phyloP scores from a whole-genome alignment of 2,329 filamentous ascomycete genomes.

The Aspergillus neoniger region DNA sequence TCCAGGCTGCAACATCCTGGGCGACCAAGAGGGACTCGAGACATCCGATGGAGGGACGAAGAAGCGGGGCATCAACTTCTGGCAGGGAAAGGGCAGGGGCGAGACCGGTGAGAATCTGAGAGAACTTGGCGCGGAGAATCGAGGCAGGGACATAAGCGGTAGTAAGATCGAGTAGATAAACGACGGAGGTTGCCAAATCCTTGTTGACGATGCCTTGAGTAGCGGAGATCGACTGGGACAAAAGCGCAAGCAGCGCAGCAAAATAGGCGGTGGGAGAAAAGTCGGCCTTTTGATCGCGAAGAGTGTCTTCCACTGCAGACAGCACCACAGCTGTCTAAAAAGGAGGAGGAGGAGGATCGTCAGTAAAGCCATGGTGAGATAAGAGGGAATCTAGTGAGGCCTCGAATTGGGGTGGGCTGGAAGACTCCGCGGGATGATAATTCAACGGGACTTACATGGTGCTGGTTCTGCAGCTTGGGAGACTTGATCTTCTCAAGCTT shows the following conservation, averaged over 20 bases:
- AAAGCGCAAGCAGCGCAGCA: constrained; percentile 85
- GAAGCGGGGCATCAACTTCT: constrained; percentile 82
- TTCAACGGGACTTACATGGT: constrained; percentile 65
- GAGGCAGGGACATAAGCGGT: constrained; percentile 81
- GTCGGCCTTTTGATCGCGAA: constrained; percentile 82
- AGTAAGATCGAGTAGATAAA: constrained; percentile 93
- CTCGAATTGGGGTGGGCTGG: constrained; percentile 10
- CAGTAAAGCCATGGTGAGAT: not conserved
- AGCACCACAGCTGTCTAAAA: constrained; percentile 68
- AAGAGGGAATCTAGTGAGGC: no score
- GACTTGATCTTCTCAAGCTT: constrained; percentile 97
- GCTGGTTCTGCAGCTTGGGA: constrained; percentile 92
- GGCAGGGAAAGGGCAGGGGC: constrained; percentile 78
- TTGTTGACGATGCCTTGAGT: constrained; percentile 70
- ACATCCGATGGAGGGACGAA: constrained; percentile 87
- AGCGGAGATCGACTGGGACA: constrained; percentile 71
- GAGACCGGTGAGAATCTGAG: constrained; percentile 83
- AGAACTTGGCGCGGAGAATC: constrained; percentile 91
- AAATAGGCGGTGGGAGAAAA: constrained; percentile 90
- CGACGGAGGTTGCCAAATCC: constrained; percentile 79
- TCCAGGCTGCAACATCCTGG: constrained; percentile 86
- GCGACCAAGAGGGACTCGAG: constrained; percentile 88
- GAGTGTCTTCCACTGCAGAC: constrained; percentile 86
- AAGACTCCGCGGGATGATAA: not conserved
- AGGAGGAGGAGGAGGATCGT: constrained; percentile 17